Conservation (phyloP, 495 filamentous ascomycete species). For the Aspergillus avenaceus region DNA sequence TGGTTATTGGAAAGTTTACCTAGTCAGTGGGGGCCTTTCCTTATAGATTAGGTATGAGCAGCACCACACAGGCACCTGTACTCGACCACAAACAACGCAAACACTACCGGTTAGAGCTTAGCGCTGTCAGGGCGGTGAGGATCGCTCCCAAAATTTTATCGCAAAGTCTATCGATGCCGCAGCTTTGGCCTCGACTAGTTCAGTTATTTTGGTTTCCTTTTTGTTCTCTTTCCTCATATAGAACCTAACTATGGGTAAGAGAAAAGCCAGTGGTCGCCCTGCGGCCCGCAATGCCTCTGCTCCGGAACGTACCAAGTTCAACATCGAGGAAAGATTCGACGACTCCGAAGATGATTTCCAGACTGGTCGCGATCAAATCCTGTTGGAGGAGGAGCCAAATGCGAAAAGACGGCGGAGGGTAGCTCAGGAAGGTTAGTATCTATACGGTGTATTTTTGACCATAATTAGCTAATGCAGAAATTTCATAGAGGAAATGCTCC, state of each 20-base stretch:
- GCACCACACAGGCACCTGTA: no score
- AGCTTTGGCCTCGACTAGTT: neutral
- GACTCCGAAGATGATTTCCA: constrained; percentile 92
- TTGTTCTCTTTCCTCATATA: constrained; percentile 1
- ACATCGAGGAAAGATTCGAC: constrained; percentile 78
- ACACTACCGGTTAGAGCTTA: constrained; percentile 16
- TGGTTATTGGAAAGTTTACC: no score
- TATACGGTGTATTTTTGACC: neutral
- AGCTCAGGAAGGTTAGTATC: constrained; percentile 57
- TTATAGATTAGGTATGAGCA: no score
- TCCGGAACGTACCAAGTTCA: constrained; percentile 33
- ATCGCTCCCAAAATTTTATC: constrained; percentile 32
- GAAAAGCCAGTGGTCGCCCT: constrained; percentile 61
- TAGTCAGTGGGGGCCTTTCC: no score
- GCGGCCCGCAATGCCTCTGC: constrained; percentile 43
- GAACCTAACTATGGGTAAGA: constrained; percentile 61
- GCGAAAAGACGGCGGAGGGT: constrained; percentile 69
- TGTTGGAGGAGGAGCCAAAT: constrained; percentile 75
- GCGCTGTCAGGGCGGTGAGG: constrained; percentile 26
- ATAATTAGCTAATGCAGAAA: constrained; percentile 10
- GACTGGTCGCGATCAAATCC: constrained; percentile 73
- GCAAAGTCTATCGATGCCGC: constrained; percentile 14
- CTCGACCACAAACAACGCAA: constrained; percentile 13
- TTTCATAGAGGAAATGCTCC: constrained; percentile 50
- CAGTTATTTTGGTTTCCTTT: no score